These are phyloP conservation scores for Aspergillus ruber DNA, from an alignment of 2,329 filamentous ascomycete genomes.

Conservation along the genomic window DNA sequence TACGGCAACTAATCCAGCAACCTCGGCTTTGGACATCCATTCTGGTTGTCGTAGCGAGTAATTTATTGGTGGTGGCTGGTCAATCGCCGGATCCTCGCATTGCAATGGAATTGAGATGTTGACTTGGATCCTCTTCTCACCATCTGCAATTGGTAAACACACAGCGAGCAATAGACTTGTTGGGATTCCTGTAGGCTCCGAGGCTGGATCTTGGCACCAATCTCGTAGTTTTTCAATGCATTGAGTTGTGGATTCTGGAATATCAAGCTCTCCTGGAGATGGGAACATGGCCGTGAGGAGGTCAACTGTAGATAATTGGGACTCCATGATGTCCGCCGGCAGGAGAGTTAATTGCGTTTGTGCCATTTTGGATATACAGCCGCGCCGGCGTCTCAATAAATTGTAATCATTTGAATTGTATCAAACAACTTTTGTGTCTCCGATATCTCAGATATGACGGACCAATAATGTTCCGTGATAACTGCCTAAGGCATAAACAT, in stretches of 20 bases:
- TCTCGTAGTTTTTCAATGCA: constrained; percentile 20
- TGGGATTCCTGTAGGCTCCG: constrained; percentile 11
- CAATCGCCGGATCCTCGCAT: constrained; percentile 7
- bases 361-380: constrained; percentile 10
- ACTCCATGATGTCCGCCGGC: constrained; percentile 41
- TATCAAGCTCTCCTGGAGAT: constrained; percentile 34
- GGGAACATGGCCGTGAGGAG: constrained; percentile 51
- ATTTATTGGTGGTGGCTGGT: constrained; percentile 17
- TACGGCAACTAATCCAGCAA: constrained; percentile 30
- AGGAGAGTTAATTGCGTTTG: constrained; percentile 17
- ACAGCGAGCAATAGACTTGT: constrained; percentile 18
- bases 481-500: no score
- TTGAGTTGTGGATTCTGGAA: constrained; percentile 28
- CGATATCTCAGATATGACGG: no score
- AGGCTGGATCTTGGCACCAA: constrained; percentile 19
- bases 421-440: no score
- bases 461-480: no score
- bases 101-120: constrained; percentile 24
- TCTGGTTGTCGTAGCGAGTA: constrained; percentile 43
- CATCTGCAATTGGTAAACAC: constrained; percentile 17
- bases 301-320: constrained; percentile 46
- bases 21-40: constrained; percentile 49
- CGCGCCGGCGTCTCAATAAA: no score
- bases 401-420: no score
- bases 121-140: constrained; percentile 20